phyloP scores from a whole-genome alignment of 257 asterid species.

The Solanum pennellii region DNA sequence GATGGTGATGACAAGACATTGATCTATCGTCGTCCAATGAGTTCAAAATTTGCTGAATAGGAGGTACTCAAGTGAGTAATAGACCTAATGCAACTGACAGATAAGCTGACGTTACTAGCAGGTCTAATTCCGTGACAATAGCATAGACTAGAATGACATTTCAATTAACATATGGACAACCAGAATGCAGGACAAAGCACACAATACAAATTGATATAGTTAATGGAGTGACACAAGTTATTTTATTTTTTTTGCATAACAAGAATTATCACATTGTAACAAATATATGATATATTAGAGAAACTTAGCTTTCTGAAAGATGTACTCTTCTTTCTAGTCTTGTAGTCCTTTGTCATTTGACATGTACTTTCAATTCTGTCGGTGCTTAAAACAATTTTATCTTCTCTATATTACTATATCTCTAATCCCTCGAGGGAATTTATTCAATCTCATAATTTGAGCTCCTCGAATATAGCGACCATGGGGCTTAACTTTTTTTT shows the following conservation, averaged over 20 bases:
- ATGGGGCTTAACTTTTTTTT: background rate
- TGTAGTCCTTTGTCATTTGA: background rate
- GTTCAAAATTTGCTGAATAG: background rate
- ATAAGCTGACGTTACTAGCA: background rate
- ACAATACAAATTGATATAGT: background rate
- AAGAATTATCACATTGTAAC: background rate
- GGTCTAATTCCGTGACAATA: background rate
- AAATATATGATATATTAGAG: background rate
- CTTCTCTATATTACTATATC: background rate
- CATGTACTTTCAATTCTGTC: background rate
- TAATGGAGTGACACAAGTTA: background rate
- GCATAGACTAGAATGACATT: background rate
- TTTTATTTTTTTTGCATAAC: background rate
- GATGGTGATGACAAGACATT: conserved; percentile 27
- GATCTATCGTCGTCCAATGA: background rate
- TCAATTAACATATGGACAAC: background rate
- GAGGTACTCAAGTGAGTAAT: background rate
- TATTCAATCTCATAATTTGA: background rate
- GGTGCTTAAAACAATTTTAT: too few species aligned
- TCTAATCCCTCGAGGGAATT: rapidly evolving
- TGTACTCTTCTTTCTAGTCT: background rate
- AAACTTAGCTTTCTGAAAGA: background rate
- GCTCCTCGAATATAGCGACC: background rate
- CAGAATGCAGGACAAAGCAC: background rate
- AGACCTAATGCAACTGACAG: background rate